Percentiles rank a stretch among this genome's conserved stretches.
Evolutionary conservation across 1,284 basidiomycete genomes (phyloP).

Genomic region (Boletus subluridellus): DNA sequence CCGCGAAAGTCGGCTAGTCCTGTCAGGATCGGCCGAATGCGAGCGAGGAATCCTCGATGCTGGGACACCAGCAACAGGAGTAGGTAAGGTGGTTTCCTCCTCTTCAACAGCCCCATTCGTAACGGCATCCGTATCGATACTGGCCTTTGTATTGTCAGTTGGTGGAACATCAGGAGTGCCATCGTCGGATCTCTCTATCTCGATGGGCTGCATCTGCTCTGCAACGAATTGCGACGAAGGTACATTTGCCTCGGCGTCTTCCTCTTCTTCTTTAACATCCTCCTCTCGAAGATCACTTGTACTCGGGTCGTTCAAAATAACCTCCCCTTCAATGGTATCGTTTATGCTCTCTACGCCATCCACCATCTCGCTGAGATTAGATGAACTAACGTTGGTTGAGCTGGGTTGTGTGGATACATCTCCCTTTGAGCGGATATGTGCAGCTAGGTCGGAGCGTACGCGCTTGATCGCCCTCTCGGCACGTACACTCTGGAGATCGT

Average conservation of each 20-base stretch:
- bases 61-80: constrained; percentile 40
- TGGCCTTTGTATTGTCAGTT: constrained; percentile 26
- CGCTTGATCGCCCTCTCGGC: constrained; percentile 85
- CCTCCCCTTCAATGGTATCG: constrained; percentile 27
- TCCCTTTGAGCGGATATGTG: constrained; percentile 46
- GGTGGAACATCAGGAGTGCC: constrained; percentile 13
- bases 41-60: constrained; percentile 59
- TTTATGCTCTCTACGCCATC: constrained; percentile 34
- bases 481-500: constrained; percentile 82
- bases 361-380: constrained; percentile 27
- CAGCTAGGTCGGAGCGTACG: constrained; percentile 79
- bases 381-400: constrained; percentile 30
- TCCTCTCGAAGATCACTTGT: constrained; percentile 25
- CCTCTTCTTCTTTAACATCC: constrained; percentile 34
- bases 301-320: constrained; percentile 13
- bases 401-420: constrained; percentile 21
- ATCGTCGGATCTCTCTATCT: constrained; percentile 29
- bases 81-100: constrained; percentile 33
- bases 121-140: constrained; percentile 21
- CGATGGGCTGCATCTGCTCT: constrained; percentile 17
- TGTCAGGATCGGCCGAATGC: constrained; percentile 71
- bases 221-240: constrained; percentile 17
- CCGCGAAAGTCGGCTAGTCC: constrained; percentile 53
- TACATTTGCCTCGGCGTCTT: constrained; percentile 23
- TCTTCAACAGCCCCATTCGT: constrained; percentile 27